Base-by-base conservation (phyloP, 2,329 filamentous ascomycete species). In the Aureobasidium zeae region DNA sequence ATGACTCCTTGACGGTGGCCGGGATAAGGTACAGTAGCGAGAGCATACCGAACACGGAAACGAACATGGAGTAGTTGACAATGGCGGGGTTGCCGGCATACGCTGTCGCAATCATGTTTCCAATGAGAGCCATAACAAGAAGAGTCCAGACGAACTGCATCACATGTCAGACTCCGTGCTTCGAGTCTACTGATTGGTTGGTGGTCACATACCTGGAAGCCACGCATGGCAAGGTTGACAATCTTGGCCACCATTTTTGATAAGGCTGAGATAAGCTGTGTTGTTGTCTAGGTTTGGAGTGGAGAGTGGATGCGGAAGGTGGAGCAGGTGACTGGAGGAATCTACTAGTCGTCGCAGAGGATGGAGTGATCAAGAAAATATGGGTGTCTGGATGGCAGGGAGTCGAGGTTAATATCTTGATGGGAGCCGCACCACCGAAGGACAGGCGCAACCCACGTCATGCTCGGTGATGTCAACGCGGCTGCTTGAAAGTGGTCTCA, bases 31-130 rank as follows among this genome's bases (percentile, higher is more conserved):
- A 79, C 38, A 87, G 59, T 28, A 77, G 63, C 32, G 74, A 72
- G 22, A 86, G 56, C 78, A 83, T 82, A 30, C 73, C 72, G 50
- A 84, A 69, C 1, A 74, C 73, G 25, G 75, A 69, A 51, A 81
- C 76, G 61, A 87, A 88, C 68, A 88, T 81, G 62, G 75, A 69
- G 66, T 73, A 67, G 67, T 70, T 63, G 63, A 82, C 65, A 39
- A 76, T 68, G 16, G 71, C 65, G 2, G 75, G 71, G 53, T 76
- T 74, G 57, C 76, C 73, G 41, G 63, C 54, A 46, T 63, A 64
- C 4, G 69, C 62, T 28, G 69, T 63, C 39, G 68, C 65, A 56
- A 81, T 76, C 66, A 79, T 77, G 66, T 79, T 77, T 52, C 76
- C 77, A 52, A 77, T 58, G 33, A 81, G 66, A 10, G 74, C 68